Base-by-base conservation (phyloP, 2,329 filamentous ascomycete species). In the Ceratocystis colombiana region DNA sequence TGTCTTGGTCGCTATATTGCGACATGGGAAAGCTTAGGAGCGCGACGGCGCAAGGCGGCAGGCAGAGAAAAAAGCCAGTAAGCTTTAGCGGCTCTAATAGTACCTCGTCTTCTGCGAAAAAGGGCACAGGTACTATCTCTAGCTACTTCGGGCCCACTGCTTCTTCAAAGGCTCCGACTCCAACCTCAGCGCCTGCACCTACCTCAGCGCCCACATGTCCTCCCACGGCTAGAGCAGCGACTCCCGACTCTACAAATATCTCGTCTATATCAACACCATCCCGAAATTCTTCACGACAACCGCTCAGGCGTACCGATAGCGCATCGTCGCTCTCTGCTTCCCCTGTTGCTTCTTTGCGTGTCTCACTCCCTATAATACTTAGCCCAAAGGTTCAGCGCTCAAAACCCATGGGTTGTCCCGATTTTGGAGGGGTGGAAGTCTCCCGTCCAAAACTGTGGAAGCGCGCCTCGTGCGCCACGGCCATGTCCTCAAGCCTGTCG, bases 331-430 rank as follows among this genome's bases (percentile, higher is more conserved):
- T 59, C 28, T 64, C 61, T 3, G 7, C 20, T 5, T 67, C 61
- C 8, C 65, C 61, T 12, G 61, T 66, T 12, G 37, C 30, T 17
- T 46, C 61, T n/a, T 28, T 67, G 4, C 46, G 50, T 6, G 59
- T 62, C 15, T 63, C 61, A 8, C 41, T 67, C 12, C 65, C 65
- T 15, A 67, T 67, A n/a, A 64, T 66, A 45, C 30, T 46, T 4
- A 67, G 61, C 25, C 61, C 65, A n/a, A 67, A 67, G 25, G 33
- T 30, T 20, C 15, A 46, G 41, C 30, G 22, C 25, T 63, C 57
- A 7, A 15, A 20, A 25, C 25, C 44, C 25, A 15, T 37, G 15
- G 22, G n/a, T 22, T 44, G 12, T 5, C 25, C 7, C 12, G 55
- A 10, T 33, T n/a, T 7, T 37, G 55, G 28, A 8, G 28, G 25